A percentile compares a stretch with the other conserved stretches of the same genome.
phyloP scores from a whole-genome alignment of 768 basidiomycete species.

The Lactarius hengduanensis region DNA sequence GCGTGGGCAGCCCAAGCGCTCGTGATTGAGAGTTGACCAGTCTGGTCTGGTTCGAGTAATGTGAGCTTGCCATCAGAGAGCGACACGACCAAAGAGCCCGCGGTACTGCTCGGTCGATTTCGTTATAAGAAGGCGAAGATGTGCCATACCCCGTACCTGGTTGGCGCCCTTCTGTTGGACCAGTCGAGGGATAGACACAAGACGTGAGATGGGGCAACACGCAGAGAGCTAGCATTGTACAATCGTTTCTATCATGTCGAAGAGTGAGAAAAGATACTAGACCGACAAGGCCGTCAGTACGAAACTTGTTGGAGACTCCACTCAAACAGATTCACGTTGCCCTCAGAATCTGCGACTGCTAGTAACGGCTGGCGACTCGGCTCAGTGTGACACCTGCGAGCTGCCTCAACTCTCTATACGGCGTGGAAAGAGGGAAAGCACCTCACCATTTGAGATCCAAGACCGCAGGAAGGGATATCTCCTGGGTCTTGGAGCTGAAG shows the following conservation, averaged over 20 bases:
- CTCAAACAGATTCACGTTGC: conserved; percentile 63
- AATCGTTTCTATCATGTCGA: conserved; percentile 34
- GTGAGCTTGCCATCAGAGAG: conserved; percentile 76
- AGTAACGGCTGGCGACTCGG: conserved; percentile 47
- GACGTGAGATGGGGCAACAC: conserved; percentile 51
- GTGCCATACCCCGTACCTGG: conserved; percentile 41
- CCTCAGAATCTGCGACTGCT: conserved; percentile 84
- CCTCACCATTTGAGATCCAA: conserved; percentile 92
- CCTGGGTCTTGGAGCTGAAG: conserved; percentile 55
- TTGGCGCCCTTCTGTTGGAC: conserved; percentile 65
- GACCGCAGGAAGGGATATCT: conserved; percentile 74
- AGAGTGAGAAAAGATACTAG: neutral
- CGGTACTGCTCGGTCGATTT: conserved; percentile 37
- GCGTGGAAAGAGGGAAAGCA: neutral
- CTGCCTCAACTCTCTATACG: conserved; percentile 1
- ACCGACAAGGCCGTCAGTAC: neutral
- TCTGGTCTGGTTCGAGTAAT: conserved; percentile 52
- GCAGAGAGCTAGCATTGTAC: conserved; percentile 41
- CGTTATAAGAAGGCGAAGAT: neutral
- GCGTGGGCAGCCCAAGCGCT: conserved; percentile 86
- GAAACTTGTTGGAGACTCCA: conserved; percentile 52
- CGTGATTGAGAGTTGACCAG: conserved; percentile 44
- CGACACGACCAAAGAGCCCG: conserved; percentile 71
- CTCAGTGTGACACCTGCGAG: conserved; percentile 57
- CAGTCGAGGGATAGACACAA: conserved; percentile 94